These are phyloP conservation scores for Gracilaria caudata DNA, from an alignment of 23 red algal genomes.

Conservation along the genomic window DNA sequence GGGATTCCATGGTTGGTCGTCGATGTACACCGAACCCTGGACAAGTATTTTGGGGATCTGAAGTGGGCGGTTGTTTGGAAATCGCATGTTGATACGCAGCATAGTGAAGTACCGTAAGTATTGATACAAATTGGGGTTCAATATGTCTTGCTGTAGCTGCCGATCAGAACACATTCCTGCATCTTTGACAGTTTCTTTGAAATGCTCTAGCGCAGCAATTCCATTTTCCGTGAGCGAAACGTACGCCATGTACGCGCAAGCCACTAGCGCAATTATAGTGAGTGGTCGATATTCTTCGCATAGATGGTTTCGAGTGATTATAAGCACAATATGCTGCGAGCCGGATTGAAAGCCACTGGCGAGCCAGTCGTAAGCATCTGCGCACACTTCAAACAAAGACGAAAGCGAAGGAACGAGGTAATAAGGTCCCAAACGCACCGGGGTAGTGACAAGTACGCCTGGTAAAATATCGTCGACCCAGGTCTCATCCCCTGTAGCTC, in stretches of 20 bases:
- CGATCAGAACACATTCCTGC: slow-evolving; percentile 56
- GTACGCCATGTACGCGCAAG: slow-evolving; percentile 68
- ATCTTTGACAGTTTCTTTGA: slow-evolving; percentile 40
- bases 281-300: slow-evolving; percentile 60
- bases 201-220: slow-evolving; percentile 57
- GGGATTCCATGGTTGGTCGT: slow-evolving; percentile 83
- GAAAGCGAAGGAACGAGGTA: slow-evolving; percentile 63
- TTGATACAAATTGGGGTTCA: slow-evolving; percentile 53
- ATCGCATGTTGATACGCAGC: slow-evolving; percentile 53
- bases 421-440: slow-evolving; percentile 62
- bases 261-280: slow-evolving; percentile 58
- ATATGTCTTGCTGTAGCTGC: slow-evolving; percentile 44
- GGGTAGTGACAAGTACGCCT: slow-evolving; percentile 52
- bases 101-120: slow-evolving; percentile 70
- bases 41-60: slow-evolving; percentile 78
- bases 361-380: slow-evolving; percentile 68
- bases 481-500: slow-evolving; percentile 18
- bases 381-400: slow-evolving; percentile 71
- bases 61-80: slow-evolving; percentile 64
- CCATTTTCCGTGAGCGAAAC: slow-evolving; percentile 52
- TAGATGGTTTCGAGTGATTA: slow-evolving; percentile 54
- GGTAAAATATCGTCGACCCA: slow-evolving; percentile 64
- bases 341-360: slow-evolving; percentile 34
- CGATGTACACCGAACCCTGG: slow-evolving; percentile 72
- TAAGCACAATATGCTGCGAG: slow-evolving; percentile 67